Percentiles rank a stretch among this genome's conserved stretches.
Conservation (phyloP, 192 early-diverging fungal species). For the Coemansia asiatica region DNA sequence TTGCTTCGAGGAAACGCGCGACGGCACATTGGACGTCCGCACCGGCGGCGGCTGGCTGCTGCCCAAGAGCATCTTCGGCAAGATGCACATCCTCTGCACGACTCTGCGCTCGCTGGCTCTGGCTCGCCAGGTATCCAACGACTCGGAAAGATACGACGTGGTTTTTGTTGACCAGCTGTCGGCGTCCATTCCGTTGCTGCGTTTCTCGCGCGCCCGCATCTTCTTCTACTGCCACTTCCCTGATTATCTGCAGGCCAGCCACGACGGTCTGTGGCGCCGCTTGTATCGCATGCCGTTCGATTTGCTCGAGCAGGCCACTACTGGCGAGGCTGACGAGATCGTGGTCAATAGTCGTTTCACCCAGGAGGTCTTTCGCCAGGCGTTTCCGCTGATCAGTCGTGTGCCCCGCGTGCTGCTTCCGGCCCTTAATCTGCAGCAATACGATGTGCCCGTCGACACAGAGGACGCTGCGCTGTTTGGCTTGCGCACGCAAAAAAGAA, state of each 20-base stretch:
- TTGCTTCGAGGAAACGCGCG: slow-evolving; percentile 89
- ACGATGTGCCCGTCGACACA: slow-evolving; percentile 62
- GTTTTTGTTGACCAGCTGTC: slow-evolving; percentile 88
- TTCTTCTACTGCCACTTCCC: slow-evolving; percentile 98
- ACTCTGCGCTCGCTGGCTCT: slow-evolving; percentile 75
- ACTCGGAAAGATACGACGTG: slow-evolving; percentile 64
- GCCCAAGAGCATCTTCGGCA: slow-evolving; percentile 69
- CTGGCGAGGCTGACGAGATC: slow-evolving; percentile 82
- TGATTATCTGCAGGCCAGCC: slow-evolving; percentile 76
- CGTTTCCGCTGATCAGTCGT: slow-evolving; percentile 67
- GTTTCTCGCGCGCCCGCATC: slow-evolving; percentile 66
- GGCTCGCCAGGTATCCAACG: slow-evolving; percentile 55
- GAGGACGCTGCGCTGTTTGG: slow-evolving; percentile 55
- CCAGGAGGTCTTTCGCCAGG: slow-evolving; percentile 63
- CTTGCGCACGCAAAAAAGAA: slow-evolving; percentile 24
- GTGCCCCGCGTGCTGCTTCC: slow-evolving; percentile 80
- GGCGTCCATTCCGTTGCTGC: slow-evolving; percentile 77
- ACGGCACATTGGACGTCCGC: slow-evolving; percentile 77
- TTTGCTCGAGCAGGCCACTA: slow-evolving; percentile 80
- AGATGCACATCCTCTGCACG: slow-evolving; percentile 79
- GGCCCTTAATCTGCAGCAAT: slow-evolving; percentile 73
- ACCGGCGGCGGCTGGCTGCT: slow-evolving; percentile 72
- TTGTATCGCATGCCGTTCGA: slow-evolving; percentile 84
- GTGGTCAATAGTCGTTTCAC: slow-evolving; percentile 94
- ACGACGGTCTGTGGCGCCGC: slow-evolving; percentile 61